Evolutionary conservation across 1,284 basidiomycete genomes (phyloP).

Genomic region (Testicularia cyperi): DNA sequence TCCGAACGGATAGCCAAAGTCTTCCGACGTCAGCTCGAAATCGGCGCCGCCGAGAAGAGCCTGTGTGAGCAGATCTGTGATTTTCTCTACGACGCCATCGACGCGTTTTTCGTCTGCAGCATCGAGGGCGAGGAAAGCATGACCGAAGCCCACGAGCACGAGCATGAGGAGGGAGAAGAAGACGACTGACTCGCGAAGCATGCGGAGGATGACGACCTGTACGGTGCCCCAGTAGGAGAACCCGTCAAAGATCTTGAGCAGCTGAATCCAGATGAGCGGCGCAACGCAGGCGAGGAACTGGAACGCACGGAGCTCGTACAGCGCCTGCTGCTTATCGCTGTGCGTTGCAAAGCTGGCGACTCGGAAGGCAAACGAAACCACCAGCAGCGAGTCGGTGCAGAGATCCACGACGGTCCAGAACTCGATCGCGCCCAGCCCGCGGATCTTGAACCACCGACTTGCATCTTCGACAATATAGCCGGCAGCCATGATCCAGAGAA

Average conservation of each 20-base stretch:
- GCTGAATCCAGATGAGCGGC: conserved; percentile 51
- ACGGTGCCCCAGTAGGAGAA: conserved; percentile 64
- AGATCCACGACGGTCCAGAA: conserved; percentile 52
- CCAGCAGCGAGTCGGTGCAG: conserved; percentile 38
- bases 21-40: conserved; percentile 36
- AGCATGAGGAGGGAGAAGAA: conserved; percentile 69
- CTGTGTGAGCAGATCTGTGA: conserved; percentile 77
- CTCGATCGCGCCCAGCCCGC: conserved; percentile 42
- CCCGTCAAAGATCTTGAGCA: conserved; percentile 44
- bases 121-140: conserved; percentile 83
- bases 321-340: conserved; percentile 12
- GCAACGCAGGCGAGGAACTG: conserved; percentile 50
- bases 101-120: conserved; percentile 76
- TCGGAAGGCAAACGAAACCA: conserved; percentile 39
- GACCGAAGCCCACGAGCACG: conserved; percentile 79
- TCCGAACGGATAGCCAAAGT: conserved; percentile 64
- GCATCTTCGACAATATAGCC: conserved; percentile 50
- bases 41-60: conserved; percentile 67
- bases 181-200: conserved; percentile 81
- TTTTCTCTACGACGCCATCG: conserved; percentile 65
- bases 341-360: conserved; percentile 37
- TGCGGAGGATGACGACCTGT: conserved; percentile 64
- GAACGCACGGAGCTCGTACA: conserved; percentile 45
- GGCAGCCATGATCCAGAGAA: conserved; percentile 46
- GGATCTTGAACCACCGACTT: conserved; percentile 46